Conservation (phyloP, 192 early-diverging fungal species). For the Paraglomus brasilianum region DNA sequence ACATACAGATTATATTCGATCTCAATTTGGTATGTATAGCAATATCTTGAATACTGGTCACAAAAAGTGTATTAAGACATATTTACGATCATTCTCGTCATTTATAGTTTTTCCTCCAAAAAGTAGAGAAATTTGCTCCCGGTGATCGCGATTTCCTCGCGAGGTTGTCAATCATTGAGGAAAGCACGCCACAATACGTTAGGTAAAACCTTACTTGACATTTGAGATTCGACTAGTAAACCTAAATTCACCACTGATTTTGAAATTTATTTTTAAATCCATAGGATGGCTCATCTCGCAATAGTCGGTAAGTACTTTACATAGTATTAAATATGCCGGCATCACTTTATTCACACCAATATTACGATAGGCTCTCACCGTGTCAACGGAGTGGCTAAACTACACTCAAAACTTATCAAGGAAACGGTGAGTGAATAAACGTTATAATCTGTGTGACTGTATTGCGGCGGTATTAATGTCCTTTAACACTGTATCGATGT, state of each 20-base stretch:
- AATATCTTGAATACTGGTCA: background rate
- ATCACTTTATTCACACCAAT: background rate
- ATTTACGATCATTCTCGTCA: background rate
- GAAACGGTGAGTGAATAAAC: conserved; percentile 42
- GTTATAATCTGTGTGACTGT: background rate
- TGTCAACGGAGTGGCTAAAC: conserved; percentile 94
- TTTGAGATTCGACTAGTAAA: background rate
- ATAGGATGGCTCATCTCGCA: conserved; percentile 93
- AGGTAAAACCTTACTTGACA: conserved; percentile 28
- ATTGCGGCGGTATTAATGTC: background rate
- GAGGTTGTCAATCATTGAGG: conserved; percentile 94
- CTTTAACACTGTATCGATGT: background rate
- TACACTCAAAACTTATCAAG: conserved; percentile 82
- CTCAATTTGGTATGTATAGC: conserved; percentile 74
- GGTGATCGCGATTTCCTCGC: conserved; percentile 83
- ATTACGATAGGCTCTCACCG: conserved; percentile 73
- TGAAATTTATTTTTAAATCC: background rate
- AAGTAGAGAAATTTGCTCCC: conserved; percentile 83
- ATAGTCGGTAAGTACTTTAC: conserved; percentile 54
- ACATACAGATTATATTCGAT: conserved; percentile 99
- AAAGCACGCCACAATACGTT: conserved; percentile 86
- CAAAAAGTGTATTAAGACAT: background rate
- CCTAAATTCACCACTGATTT: background rate
- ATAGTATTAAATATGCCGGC: background rate
- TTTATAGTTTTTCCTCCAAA: conserved; percentile 85